Evolutionary conservation across 257 asterid genomes (phyloP).

Genomic region (Misopates orontium): DNA sequence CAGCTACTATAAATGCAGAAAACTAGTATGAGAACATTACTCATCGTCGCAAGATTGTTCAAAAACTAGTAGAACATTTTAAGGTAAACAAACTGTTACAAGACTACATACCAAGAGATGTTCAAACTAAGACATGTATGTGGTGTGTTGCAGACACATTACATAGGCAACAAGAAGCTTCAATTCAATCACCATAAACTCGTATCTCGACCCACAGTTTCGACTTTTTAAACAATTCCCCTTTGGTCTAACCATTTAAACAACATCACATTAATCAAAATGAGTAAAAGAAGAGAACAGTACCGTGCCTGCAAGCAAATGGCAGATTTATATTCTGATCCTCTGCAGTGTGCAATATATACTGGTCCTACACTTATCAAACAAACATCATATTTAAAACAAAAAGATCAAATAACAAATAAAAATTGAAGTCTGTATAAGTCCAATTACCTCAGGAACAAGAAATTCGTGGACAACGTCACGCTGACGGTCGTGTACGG

Average conservation of each 20-base stretch:
- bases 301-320: constrained; percentile 98
- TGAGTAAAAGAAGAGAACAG: constrained; percentile 34
- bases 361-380: constrained; percentile 68
- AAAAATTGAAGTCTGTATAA: background rate
- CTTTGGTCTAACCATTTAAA: background rate
- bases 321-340: constrained; percentile 80
- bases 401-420: background rate
- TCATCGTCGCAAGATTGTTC: too few relatives aligned
- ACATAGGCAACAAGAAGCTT: constrained; percentile 17
- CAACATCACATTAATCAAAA: background rate
- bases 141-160: constrained; percentile 2
- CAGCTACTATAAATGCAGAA: too few relatives aligned
- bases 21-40: too few relatives aligned
- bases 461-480: constrained; percentile 53
- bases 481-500: constrained; percentile 62
- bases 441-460: constrained; percentile 55
- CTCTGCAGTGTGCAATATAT: constrained; percentile 91
- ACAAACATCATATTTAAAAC: constrained; percentile 1
- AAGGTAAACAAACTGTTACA: too few relatives aligned
- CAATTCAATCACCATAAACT: too few relatives aligned
- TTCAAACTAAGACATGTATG: background rate
- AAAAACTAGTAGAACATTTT: too few relatives aligned
- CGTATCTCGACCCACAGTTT: too few relatives aligned
- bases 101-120: too few relatives aligned
- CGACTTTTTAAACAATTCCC: too few relatives aligned